Conservation (phyloP, 306 rosid species). For the Rubus idaeus region DNA sequence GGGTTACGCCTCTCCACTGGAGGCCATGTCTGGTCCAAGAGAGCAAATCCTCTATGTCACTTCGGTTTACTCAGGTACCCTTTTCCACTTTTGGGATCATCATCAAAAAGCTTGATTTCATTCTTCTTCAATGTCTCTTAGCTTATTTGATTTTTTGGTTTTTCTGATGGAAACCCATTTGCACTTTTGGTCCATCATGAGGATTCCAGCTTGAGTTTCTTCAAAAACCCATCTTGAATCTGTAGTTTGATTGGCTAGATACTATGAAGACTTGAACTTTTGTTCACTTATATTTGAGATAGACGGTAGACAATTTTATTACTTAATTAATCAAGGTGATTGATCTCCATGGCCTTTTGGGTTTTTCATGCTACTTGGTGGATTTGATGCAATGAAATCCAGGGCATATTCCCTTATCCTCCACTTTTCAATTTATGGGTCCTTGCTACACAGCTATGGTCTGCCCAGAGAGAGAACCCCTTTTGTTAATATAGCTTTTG, state of each 20-base stretch:
- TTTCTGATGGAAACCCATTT: neutral
- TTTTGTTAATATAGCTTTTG: neutral
- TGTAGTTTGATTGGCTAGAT: neutral
- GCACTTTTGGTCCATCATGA: too few relatives aligned
- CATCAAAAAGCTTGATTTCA: neutral
- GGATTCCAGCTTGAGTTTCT: too few relatives aligned
- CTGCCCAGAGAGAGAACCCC: neutral
- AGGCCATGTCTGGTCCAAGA: conserved; percentile 87
- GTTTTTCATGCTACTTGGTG: neutral
- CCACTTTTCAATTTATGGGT: too few relatives aligned
- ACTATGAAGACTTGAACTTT: neutral
- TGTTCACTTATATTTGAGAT: neutral
- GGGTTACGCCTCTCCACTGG: conserved; percentile 72
- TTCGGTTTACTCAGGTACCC: conserved; percentile 63
- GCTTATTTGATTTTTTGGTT: neutral
- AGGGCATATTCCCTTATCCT: too few relatives aligned
- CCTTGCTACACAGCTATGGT: neutral
- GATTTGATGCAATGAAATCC: too few relatives aligned
- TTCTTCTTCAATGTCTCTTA: neutral
- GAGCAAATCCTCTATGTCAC: conserved; percentile 81
- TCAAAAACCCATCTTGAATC: neutral
- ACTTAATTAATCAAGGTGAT: too few relatives aligned
- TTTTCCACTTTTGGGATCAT: neutral
- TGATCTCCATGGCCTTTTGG: neutral
- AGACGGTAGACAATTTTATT: too few relatives aligned